Evolutionary conservation across 169 alveolate species (phyloP), one percentile per base, ranked within the genome.

Genomic region (Babesia gibsoni): DNA sequence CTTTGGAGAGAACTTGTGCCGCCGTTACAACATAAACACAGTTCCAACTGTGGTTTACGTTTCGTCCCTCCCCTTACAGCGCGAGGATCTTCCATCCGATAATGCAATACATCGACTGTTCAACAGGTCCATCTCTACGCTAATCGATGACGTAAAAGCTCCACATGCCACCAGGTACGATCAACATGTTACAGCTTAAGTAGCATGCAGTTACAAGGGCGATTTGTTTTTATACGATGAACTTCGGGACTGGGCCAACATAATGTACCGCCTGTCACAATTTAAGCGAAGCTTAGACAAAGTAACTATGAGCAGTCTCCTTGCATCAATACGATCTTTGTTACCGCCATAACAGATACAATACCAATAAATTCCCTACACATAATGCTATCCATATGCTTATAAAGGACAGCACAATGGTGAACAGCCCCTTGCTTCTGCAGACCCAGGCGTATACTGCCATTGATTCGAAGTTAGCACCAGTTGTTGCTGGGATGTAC

Each of bases 1-100:
- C n/a, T 7, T 27, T 35, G 37, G 74, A 3, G 43, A 56, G 35
- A 52, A 61, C 29, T 9, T 72, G 37, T 72, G 83, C 74, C 73
- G 42, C 37, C 50, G 67, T 12, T 72, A 72, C 57, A 72, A 72
- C 73, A 48, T 72, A 3, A 20, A 45, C 37, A 33, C 43, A 16
- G 83, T 72, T 4, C 83, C 83, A 12, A 58, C 83, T 16, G 65
- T 72, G 49, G 83, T 41, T 1, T 72, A 72, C 67, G 49, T 72
- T 25, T 61, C 83, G 4, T 23, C 39, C 35, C 20, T 56, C 27
- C 56, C 37, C 22, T 16, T 72, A 16, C 83, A 72, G 36, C 23
- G 74, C 33, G 49, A 61, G 54, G 27, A 43, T n/a, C 43, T 72
- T 16, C 67, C 74, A n/a, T 6, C 52, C n/a, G 36, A 20, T 2